Evolutionary conservation across 75 land plant genomes (phyloP), one percentile per base, ranked within the genome.

Genomic region (Cunninghamia lanceolata): DNA sequence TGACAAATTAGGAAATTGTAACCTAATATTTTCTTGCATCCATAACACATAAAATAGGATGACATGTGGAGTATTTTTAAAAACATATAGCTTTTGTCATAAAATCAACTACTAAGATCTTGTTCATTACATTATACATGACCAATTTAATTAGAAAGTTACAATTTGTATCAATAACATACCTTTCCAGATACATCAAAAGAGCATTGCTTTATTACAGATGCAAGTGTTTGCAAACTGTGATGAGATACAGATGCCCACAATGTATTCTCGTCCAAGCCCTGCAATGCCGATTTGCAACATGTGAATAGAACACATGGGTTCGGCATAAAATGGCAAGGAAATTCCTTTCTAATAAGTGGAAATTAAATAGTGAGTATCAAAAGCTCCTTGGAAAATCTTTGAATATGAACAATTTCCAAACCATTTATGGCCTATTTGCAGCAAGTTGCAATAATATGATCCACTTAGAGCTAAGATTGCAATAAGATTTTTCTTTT

Each of bases 121-220:
- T 80, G 82, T 39, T 82, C 35, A 46, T 53, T 36, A 36, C 78
- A 21, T 59, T 43, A 38, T 30, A 43, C 17, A 14, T 54, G 47
- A 19, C 30, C 39, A 52, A 52, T 9, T 42, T 52, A 53, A 35
- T 40, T 83, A 16, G 63, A 35, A 52, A 30, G 40, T 53, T 35
- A 54, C 6, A 34, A 83, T 28, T 39, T 52, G 32, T 34, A 46
- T 50, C 30, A 79, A 70, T 35, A 32, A 53, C 87, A 73, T 92
- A 98, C 99, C 94, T 98, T 98, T 82, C 99, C 99, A 68, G 83
- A 82, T 11, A 98, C 87, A 71, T 43, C 78, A 89, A 98, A 96
- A 19, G 93, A 81, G 87, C 95, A 98, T 42, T 93, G 84, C 90
- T 98, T 98, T 34, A 96, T 87, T n/a, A 90, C 83, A 59, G 86